phyloP scores from a whole-genome alignment of 2,329 filamentous ascomycete genomes.

The Coniella vitis region DNA sequence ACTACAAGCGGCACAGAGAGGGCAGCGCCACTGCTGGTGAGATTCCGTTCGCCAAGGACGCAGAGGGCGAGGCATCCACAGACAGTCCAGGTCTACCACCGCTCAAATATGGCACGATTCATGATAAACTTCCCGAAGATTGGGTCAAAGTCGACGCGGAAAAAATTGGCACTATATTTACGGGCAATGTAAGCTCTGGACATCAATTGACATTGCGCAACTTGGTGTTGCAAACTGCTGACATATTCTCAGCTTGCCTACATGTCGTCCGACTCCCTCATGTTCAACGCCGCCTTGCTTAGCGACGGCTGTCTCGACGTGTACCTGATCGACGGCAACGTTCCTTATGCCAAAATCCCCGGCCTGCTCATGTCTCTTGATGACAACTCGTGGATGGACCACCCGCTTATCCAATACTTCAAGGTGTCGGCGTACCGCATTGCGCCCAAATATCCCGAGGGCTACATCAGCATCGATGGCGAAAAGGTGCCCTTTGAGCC shows the following conservation, averaged over 20 bases:
- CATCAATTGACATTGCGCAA: no score
- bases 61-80: conserved; percentile 13
- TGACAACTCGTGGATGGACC: conserved; percentile 70
- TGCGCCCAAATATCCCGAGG: conserved; percentile 60
- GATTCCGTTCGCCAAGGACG: conserved; percentile 4
- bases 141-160: conserved; percentile 72
- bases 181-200: conserved; percentile 62
- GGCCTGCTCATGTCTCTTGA: conserved; percentile 67
- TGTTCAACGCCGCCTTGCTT: conserved; percentile 78
- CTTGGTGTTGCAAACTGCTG: not conserved
- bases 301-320: conserved; percentile 84
- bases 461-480: conserved; percentile 91
- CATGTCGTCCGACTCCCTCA: conserved; percentile 80
- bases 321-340: conserved; percentile 69
- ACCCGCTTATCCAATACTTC: conserved; percentile 67
- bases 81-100: conserved; percentile 53
- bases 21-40: conserved; percentile 5
- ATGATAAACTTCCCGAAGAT: conserved; percentile 65
- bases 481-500: conserved; percentile 80
- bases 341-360: conserved; percentile 59
- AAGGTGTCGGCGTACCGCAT: conserved; percentile 88
- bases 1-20: conserved; percentile 50
- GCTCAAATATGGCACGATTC: conserved; percentile 72
- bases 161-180: conserved; percentile 86
- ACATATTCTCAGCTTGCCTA: conserved; percentile 63